Evolutionary conservation across 805 yeast species (phyloP).

Genomic region (Suhomyces canberraensis): DNA sequence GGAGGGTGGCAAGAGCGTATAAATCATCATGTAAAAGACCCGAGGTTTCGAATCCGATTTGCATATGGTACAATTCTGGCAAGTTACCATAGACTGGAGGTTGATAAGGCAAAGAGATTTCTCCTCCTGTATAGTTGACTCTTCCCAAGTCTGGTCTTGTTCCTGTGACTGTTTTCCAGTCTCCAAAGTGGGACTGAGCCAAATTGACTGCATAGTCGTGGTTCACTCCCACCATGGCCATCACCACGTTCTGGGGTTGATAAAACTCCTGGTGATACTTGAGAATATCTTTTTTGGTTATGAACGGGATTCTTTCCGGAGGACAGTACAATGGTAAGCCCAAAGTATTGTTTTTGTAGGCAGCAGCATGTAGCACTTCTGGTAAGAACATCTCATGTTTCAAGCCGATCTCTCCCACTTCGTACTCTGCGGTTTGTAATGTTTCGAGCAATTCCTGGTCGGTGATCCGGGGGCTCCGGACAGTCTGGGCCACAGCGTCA

Average conservation of each 20-base stretch:
- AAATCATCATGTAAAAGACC: conserved; percentile 82
- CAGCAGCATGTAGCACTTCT: conserved; percentile 83
- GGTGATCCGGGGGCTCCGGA: conserved; percentile 64
- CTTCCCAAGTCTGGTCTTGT: conserved; percentile 43
- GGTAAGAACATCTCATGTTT: conserved; percentile 86
- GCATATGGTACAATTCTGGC: conserved; percentile 81
- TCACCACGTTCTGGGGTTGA: conserved; percentile 77
- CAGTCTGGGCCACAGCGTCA: conserved; percentile 71
- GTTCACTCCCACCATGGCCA: conserved; percentile 83
- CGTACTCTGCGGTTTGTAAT: conserved; percentile 70
- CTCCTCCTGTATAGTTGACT: conserved; percentile 58
- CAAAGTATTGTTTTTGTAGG: conserved; percentile 66
- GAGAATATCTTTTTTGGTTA: conserved; percentile 51
- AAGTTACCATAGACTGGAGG: conserved; percentile 44
- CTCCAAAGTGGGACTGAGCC: conserved; percentile 62
- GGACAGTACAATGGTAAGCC: conserved; percentile 89
- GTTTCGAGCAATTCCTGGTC: conserved; percentile 74
- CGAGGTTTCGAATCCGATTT: conserved; percentile 84
- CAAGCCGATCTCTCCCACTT: conserved; percentile 74
- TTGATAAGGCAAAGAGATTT: conserved; percentile 35
- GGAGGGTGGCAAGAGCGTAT: conserved; percentile 86
- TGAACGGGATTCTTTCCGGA: conserved; percentile 54
- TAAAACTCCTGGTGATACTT: conserved; percentile 64
- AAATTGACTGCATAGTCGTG: conserved; percentile 65
- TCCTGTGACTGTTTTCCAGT: conserved; percentile 35